Conservation (phyloP, 805 yeast species). For the Cyberlindnera maritima region DNA sequence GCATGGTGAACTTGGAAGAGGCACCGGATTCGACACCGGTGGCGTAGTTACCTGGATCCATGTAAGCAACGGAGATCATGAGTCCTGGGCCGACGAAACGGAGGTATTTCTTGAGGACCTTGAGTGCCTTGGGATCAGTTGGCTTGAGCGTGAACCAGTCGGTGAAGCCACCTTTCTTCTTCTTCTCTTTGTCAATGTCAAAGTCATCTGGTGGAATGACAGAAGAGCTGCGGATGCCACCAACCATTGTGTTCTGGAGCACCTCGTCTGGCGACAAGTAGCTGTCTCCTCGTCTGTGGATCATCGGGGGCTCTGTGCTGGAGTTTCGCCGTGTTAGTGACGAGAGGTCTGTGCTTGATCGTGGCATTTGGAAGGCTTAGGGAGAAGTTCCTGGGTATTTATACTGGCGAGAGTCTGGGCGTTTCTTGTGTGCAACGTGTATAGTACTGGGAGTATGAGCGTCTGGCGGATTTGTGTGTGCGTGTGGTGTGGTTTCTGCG, state of each 20-base stretch:
- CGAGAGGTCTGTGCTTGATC: no score
- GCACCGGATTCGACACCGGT: constrained; percentile 91
- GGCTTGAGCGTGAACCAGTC: constrained; percentile 16
- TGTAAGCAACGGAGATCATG: constrained; percentile 84
- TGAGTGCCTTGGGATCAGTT: constrained; percentile 16
- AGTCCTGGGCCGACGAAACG: constrained; percentile 85
- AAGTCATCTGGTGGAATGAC: background rate
- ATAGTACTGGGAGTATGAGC: no score
- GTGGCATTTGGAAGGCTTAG: no score
- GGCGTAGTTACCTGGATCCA: constrained; percentile 93
- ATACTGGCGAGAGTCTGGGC: no score
- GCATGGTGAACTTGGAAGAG: constrained; percentile 64
- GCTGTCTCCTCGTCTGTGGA: background rate
- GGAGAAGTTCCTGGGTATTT: no score
- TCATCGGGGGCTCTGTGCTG: background rate
- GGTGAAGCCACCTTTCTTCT: constrained; percentile 5
- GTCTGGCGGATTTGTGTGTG: no score
- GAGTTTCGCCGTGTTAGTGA: no score
- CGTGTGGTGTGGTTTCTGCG: no score
- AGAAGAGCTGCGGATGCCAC: constrained; percentile 13
- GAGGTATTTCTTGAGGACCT: constrained; percentile 48
- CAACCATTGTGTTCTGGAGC: constrained; percentile 17
- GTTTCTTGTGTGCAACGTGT: no score
- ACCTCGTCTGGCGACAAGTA: constrained; percentile 19
- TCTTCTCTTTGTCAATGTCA: constrained; percentile 4